phyloP scores from a whole-genome alignment of 306 rosid genomes.

The Acacia melanoxylon region DNA sequence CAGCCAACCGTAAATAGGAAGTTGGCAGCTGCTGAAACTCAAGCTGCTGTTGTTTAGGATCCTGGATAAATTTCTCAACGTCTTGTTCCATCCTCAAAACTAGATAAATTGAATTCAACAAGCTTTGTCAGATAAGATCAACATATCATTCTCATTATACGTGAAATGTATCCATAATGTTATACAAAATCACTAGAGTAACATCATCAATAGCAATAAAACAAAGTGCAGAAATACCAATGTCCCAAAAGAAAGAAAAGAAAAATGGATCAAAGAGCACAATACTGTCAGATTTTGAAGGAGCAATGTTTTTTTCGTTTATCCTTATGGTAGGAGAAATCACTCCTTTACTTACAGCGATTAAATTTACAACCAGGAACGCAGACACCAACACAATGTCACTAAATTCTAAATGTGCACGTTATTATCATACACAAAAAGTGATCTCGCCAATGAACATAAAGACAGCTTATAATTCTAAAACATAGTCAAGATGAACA shows the following conservation, averaged over 20 bases:
- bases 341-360: background rate
- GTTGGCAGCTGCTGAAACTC: slow-evolving; percentile 97
- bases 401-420: slow-evolving; percentile 1
- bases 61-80: slow-evolving; percentile 78
- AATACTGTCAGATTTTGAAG: background rate
- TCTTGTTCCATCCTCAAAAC: slow-evolving; percentile 99
- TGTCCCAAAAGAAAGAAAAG: background rate
- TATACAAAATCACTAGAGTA: slow-evolving; percentile 9
- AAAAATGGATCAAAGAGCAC: background rate
- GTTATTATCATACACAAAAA: background rate
- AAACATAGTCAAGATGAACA: slow-evolving; percentile 10
- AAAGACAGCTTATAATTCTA: background rate
- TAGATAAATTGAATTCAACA: slow-evolving; percentile 33
- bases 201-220: slow-evolving; percentile 3
- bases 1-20: slow-evolving; percentile 94
- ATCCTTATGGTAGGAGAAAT: background rate
- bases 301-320: background rate
- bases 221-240: background rate
- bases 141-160: background rate
- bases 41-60: slow-evolving; percentile 81
- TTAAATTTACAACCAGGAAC: background rate
- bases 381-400: background rate
- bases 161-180: background rate
- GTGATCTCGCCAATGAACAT: background rate
- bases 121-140: background rate